These are phyloP conservation scores for Lactarius sanguifluus DNA, from an alignment of 768 basidiomycete species.

Conservation along the genomic window DNA sequence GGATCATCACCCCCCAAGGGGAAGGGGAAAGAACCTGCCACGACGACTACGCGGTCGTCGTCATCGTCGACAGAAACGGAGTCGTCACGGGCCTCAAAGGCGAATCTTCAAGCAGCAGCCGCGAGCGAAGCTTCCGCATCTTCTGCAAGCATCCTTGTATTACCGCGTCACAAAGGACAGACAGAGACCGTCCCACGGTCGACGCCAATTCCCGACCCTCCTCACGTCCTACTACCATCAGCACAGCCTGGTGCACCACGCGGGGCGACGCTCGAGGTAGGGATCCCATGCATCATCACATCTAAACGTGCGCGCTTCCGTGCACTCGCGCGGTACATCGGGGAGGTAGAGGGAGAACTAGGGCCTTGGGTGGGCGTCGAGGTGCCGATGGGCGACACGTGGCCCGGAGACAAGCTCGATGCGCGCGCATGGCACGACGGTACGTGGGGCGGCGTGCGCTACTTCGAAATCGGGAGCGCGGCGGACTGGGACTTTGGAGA, in stretches of 20 bases:
- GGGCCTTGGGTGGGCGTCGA: conserved; percentile 94
- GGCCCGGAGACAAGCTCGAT: conserved; percentile 50
- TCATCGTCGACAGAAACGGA: conserved; percentile 18
- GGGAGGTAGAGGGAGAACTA: conserved; percentile 74
- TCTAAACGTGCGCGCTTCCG: conserved; percentile 82
- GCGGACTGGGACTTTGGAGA: conserved; percentile 66
- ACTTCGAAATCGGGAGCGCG: conserved; percentile 72
- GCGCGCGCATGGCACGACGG: conserved; percentile 89
- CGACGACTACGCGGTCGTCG: conserved; percentile 26
- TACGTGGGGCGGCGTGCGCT: conserved; percentile 74
- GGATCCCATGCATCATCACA: conserved; percentile 88
- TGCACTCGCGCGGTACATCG: conserved; percentile 86
- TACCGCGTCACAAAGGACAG: conserved; percentile 41
- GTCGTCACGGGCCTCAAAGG: not conserved
- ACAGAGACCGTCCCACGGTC: conserved; percentile 38
- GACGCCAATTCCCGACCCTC: conserved; percentile 21
- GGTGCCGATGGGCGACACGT: conserved; percentile 66
- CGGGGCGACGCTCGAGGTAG: conserved; percentile 78
- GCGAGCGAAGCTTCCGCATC: conserved; percentile 26
- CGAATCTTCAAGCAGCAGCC: conserved; percentile 1
- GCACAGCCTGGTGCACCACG: conserved; percentile 38
- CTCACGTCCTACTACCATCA: conserved; percentile 15
- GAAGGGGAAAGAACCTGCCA: conserved; percentile 26
- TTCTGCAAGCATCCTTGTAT: conserved; percentile 35
- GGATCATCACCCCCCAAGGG: conserved; percentile 17